A percentile compares a stretch with the other conserved stretches of the same genome.
phyloP scores from a whole-genome alignment of 495 filamentous ascomycete species.

The Immersiella caudata region DNA sequence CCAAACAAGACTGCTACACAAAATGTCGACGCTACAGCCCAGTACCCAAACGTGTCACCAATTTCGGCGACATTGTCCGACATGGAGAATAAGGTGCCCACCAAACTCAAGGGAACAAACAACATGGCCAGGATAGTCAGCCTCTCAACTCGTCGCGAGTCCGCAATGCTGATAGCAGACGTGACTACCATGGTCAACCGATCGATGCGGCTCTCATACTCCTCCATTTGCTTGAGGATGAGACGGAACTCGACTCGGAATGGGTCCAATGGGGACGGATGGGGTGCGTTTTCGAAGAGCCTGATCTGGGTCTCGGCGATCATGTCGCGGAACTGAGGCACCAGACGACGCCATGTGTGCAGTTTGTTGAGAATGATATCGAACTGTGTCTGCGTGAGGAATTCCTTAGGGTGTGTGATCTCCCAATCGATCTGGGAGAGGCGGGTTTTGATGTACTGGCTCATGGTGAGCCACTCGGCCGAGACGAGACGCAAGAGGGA shows the following conservation, averaged over 20 bases:
- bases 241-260: neutral
- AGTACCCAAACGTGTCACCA: neutral
- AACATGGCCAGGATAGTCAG: neutral
- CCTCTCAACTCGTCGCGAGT: neutral
- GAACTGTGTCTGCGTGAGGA: conserved; percentile 8
- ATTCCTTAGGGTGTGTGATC: conserved; percentile 1
- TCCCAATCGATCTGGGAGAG: conserved; percentile 8
- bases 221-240: neutral
- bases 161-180: conserved; percentile 4
- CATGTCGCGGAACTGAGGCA: conserved; percentile 4
- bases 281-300: neutral
- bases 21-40: neutral
- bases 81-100: conserved; percentile 6
- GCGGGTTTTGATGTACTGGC: conserved; percentile 8
- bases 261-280: neutral
- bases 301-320: neutral
- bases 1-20: neutral
- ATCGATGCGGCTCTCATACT: conserved; percentile 4
- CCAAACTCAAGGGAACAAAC: conserved; percentile 1
- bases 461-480: conserved; percentile 9
- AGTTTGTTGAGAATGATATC: conserved; percentile 10
- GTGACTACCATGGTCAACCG: conserved; percentile 2
- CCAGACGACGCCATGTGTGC: conserved; percentile 2
- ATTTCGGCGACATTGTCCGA: neutral
- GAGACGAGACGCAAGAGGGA: neutral